Evolutionary conservation across 257 asterid genomes (phyloP).

Genomic region (Nemophila menziesii): DNA sequence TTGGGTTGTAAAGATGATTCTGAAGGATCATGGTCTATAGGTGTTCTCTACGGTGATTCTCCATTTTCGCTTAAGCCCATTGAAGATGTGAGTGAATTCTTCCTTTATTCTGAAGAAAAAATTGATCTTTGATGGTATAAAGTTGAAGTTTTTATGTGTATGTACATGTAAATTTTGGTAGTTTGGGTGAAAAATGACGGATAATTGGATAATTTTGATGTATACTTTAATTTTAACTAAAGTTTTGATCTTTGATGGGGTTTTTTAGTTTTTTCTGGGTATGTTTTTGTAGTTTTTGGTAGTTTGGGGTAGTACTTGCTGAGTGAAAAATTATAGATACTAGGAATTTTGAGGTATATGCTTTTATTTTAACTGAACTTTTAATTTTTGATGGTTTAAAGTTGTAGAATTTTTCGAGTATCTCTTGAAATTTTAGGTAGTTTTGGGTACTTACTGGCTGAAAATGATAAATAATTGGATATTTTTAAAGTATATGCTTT

Average conservation of each 20-base stretch:
- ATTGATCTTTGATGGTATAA: not conserved
- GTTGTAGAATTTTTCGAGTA: not conserved
- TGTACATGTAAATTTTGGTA: no score
- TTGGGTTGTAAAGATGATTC: conserved; percentile 63
- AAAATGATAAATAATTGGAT: not conserved
- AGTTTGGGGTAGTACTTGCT: no score
- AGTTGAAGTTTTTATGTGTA: not conserved
- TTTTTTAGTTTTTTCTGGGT: no score
- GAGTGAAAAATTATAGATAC: not conserved
- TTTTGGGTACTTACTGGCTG: not conserved
- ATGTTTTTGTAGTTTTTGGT: not conserved
- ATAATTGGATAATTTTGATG: no score
- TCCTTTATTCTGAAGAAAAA: no score
- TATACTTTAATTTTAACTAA: no score
- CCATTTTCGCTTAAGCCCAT: conserved; percentile 88
- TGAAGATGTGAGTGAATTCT: conserved; percentile 48
- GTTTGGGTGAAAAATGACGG: no score
- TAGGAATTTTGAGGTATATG: no score
- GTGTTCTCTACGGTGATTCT: conserved; percentile 79
- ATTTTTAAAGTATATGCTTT: not conserved
- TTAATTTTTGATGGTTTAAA: not conserved
- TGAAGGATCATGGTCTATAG: conserved; percentile 94
- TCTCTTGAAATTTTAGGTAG: not conserved
- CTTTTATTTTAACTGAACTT: no score
- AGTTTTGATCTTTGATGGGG: no score